Base-by-base conservation (phyloP, 208 protist species). In the Trypanosoma theileri region DNA sequence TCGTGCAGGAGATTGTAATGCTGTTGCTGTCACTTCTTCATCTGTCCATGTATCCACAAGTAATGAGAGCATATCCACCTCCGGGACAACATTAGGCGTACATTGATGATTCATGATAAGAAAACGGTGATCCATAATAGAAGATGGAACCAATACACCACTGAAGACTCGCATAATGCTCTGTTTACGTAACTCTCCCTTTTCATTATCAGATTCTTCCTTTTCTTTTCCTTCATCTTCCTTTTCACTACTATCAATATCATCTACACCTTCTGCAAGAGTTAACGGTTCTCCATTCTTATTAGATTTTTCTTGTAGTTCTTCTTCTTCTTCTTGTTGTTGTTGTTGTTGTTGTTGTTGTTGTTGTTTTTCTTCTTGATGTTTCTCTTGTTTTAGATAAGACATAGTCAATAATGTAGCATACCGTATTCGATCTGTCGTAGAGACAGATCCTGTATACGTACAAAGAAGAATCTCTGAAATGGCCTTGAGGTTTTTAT, bases 11-110 rank as follows among this genome's bases (percentile, higher is more conserved):
- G 75, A 84, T 19, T 84, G 62, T 44, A 94, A 69, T 2, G 88
- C 80, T 44, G 85, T 81, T 26, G 51, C 50, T 0, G 44, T 59
- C 2, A 94, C 68, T 56, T 94, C 88, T 24, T 89, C 76, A 17
- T 93, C 86, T 14, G 86, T 93, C 75, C 84, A 85, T 12, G 77
- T 75, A 63, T 93, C 91, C 10, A 87, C 76, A 41, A 94, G 57
- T 48, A 86, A 80, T 26, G 86, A 78, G 1, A 96, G 73, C 85
- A 96, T 91, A 64, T 94, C 85, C 19, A 85, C 79, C 69, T 96
- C 88, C 0, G 83, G 81, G 0, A 85, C 89, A n/a, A 84, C 55
- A 56, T 84, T 46, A 6, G 76, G 62, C 12, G 71, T 73, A 35
- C 78, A 69, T 44, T 75, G 73, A 71, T 92, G 84, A 16, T 81